Evolutionary conservation across 345 rosid genomes (phyloP).

Genomic region (Schrenkiella parvula): DNA sequence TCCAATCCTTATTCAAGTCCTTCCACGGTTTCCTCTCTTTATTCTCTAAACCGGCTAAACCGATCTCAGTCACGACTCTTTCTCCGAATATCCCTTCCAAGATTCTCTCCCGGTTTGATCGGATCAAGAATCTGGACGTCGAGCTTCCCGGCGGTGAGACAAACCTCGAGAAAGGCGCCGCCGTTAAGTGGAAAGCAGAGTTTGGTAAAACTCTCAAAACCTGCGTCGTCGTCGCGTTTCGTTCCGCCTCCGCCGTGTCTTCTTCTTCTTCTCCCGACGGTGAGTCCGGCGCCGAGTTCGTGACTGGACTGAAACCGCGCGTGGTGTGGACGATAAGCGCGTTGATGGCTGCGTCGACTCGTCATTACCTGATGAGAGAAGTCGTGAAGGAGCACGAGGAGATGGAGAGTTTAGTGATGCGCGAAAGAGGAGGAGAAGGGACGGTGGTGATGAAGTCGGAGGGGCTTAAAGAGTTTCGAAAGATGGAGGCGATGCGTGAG

Average conservation of each 20-base stretch:
- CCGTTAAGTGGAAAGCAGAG: conserved; percentile 27
- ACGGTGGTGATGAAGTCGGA: conserved; percentile 10
- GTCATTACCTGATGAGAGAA: conserved; percentile 18
- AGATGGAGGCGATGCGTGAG: conserved; percentile 4
- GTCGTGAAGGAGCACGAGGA: conserved; percentile 26
- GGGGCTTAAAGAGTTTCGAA: conserved; percentile 21
- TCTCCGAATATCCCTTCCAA: conserved; percentile 17
- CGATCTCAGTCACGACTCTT: not conserved
- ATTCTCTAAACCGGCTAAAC: conserved; percentile 29
- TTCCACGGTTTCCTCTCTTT: not conserved
- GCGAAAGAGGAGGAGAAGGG: conserved; percentile 27
- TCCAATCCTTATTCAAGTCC: conserved; percentile 17
- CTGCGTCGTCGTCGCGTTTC: conserved; percentile 26
- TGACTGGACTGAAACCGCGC: conserved; percentile 24
- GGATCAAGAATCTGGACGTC: not conserved
- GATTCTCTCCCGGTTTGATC: conserved; percentile 24
- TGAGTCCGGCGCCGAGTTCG: conserved; percentile 29
- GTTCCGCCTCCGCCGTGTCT: conserved; percentile 11
- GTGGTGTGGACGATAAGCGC: conserved; percentile 32
- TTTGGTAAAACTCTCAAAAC: conserved; percentile 21
- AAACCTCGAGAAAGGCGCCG: conserved; percentile 18
- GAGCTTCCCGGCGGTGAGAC: conserved; percentile 12
- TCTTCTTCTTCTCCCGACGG: not conserved
- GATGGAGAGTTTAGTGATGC: conserved; percentile 22
- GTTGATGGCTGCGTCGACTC: conserved; percentile 22